Percentiles rank a stretch among this genome's conserved stretches.
These are phyloP conservation scores for Lodderomyces jiufengensis DNA, from an alignment of 1,139 yeast species.

Conservation along the genomic window DNA sequence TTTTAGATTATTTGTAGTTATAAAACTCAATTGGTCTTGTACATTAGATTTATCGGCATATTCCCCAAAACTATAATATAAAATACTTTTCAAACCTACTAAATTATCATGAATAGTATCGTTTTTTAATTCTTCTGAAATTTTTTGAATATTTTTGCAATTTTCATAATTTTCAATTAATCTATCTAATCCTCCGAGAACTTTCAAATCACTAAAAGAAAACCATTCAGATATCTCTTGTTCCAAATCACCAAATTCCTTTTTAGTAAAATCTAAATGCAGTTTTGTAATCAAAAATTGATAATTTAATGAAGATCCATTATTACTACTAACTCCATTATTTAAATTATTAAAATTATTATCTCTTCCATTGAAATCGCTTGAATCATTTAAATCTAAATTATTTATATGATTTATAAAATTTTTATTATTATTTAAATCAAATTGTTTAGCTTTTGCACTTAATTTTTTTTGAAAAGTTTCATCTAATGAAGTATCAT, in stretches of 20 bases:
- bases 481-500: slow-evolving; percentile 34
- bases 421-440: slow-evolving; percentile 9
- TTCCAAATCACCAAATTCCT: slow-evolving; percentile 37
- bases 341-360: slow-evolving; percentile 2
- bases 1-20: slow-evolving; percentile 16
- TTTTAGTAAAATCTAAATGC: slow-evolving; percentile 44
- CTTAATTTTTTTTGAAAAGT: slow-evolving; percentile 45
- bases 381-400: not conserved
- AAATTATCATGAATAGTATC: slow-evolving; percentile 1
- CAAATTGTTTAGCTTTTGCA: slow-evolving; percentile 42
- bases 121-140: not conserved
- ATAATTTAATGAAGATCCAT: slow-evolving; percentile 12
- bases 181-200: slow-evolving; percentile 22
- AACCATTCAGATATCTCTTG: slow-evolving; percentile 67
- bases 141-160: no score
- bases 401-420: no score
- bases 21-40: slow-evolving; percentile 34
- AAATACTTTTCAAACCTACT: slow-evolving; percentile 13
- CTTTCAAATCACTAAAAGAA: slow-evolving; percentile 43
- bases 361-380: slow-evolving; percentile 10
- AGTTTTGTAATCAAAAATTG: slow-evolving; percentile 34
- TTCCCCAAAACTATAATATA: slow-evolving; percentile 44
- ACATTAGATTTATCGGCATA: slow-evolving; percentile 27
- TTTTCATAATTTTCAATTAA: slow-evolving; percentile 14
- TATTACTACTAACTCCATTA: no score